Conservation (phyloP, 225 moss, liverwort and hornwort species). For the Bryum argenteum region DNA sequence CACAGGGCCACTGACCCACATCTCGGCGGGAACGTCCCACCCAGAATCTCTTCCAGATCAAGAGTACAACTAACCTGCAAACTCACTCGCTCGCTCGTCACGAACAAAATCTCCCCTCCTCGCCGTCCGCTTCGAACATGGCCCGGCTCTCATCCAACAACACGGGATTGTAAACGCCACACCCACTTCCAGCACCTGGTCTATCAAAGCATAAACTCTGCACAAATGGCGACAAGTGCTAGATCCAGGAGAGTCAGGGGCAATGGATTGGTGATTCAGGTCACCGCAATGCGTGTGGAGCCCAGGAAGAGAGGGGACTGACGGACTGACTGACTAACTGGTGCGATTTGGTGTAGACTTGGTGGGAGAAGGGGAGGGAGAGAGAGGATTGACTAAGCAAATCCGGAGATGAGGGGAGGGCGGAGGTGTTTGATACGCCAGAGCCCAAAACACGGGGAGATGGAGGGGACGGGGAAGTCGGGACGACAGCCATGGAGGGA, state of each 20-base stretch:
- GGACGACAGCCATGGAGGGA: too few relatives aligned
- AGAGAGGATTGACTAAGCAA: constrained; percentile 12
- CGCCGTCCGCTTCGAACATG: constrained; percentile 22
- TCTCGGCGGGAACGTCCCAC: too few relatives aligned
- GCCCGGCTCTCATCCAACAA: constrained; percentile 9
- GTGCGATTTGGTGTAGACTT: neutral
- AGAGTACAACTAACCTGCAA: constrained; percentile 27
- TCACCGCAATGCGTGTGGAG: constrained; percentile 19
- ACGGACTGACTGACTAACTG: neutral
- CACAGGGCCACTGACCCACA: too few relatives aligned
- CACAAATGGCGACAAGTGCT: neutral
- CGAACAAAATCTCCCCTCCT: constrained; percentile 12
- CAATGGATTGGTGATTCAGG: neutral
- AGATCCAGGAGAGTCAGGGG: too few relatives aligned
- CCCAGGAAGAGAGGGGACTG: neutral
- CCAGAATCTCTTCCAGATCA: neutral
- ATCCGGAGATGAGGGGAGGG: neutral
- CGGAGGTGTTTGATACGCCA: neutral
- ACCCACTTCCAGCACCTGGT: constrained; percentile 7
- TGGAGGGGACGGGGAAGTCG: neutral
- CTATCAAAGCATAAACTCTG: neutral
- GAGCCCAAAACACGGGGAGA: neutral
- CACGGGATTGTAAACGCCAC: neutral
- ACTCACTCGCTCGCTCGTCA: neutral
- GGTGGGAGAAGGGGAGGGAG: neutral